phyloP scores from a whole-genome alignment of 352 stramenopile genomes.

The Phytophthora chlamydospora region DNA sequence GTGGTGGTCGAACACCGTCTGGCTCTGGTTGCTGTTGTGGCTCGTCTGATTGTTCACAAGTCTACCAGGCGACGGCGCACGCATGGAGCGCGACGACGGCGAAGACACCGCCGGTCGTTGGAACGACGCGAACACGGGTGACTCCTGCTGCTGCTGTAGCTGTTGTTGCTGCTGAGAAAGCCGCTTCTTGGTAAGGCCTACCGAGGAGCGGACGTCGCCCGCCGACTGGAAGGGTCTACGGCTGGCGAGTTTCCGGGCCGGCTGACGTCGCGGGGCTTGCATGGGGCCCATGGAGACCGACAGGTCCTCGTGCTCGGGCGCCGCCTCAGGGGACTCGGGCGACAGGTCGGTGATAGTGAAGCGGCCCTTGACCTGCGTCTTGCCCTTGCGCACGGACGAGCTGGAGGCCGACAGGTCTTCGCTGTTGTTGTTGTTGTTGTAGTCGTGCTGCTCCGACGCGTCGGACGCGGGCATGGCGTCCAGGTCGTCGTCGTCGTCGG shows the following conservation, averaged over 20 bases:
- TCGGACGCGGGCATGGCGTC: conserved; percentile 9
- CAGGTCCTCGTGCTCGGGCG: conserved; percentile 32
- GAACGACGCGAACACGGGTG: conserved; percentile 30
- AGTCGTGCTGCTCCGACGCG: conserved; percentile 12
- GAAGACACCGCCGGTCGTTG: conserved; percentile 17
- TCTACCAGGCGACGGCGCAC: conserved; percentile 27
- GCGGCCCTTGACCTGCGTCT: conserved; percentile 75
- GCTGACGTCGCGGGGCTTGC: conserved; percentile 16
- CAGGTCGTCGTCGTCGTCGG: conserved; percentile 58
- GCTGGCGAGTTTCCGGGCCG: conserved; percentile 22
- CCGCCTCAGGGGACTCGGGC: conserved; percentile 52
- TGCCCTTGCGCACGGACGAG: conserved; percentile 45
- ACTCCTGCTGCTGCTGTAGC: conserved; percentile 17
- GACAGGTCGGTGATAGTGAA: conserved; percentile 87
- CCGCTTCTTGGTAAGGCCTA: conserved; percentile 22
- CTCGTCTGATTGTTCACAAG: conserved; percentile 46
- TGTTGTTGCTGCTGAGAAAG: conserved; percentile 22
- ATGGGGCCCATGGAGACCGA: conserved; percentile 31
- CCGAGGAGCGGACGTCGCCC: conserved; percentile 29
- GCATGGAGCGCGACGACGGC: conserved; percentile 26
- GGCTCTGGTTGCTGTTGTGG: conserved; percentile 41
- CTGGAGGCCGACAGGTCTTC: conserved; percentile 29
- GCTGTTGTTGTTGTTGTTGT: conserved; percentile 25
- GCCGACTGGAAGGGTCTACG: conserved; percentile 38
- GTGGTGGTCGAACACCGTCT: conserved; percentile 63